Evolutionary conservation across 2,329 filamentous ascomycete genomes (phyloP), one percentile per base, ranked within the genome.

Genomic region (Onygenales sp.): DNA sequence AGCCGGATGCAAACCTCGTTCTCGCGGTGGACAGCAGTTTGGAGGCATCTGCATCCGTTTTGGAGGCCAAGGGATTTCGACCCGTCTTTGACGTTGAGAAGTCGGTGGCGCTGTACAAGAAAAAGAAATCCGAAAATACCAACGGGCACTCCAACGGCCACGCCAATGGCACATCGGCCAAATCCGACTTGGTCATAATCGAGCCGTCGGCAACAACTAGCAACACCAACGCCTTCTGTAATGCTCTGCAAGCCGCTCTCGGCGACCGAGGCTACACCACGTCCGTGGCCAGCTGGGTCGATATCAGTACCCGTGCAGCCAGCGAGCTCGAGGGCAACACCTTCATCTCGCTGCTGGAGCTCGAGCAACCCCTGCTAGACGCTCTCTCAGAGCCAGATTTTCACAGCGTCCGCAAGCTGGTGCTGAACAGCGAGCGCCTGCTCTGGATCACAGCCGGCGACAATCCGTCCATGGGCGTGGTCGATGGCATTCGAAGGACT

Each of bases 301-400:
- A 50, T 13, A n/a, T 38, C 46, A 38, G 32, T 13, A 50, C 21
- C 46, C 46, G 21, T 11, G 14, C 17, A 11, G 35, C 46, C 46
- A 21, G 11, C n/a, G 46, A 50, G 14, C 10, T 38, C 46, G 32
- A 50, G 46, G 46, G 46, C 14, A 50, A 50, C 10, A 41, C 46
- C 10, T 50, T 50, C 21, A 50, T 50, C 46, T 50, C 46, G 10
- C 46, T 50, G 3, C 10, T 38, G 46, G 46, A 50, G 21, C 46
- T 50, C 31, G 46, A 50, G 46, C 2, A 11, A n/a, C 46, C 46
- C 10, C 46, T 50, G 7, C 46, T 50, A n/a, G 31, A 38, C 46
- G n/a, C 11, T 31, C 46, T 50, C 17, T 50, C 46, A 9, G 46
- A 50, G 31, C 21, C 46, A n/a, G 46, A 38, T 39, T 50, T 38